Base-by-base conservation (phyloP, 306 rosid species). In the Gynostemma pentaphyllum region DNA sequence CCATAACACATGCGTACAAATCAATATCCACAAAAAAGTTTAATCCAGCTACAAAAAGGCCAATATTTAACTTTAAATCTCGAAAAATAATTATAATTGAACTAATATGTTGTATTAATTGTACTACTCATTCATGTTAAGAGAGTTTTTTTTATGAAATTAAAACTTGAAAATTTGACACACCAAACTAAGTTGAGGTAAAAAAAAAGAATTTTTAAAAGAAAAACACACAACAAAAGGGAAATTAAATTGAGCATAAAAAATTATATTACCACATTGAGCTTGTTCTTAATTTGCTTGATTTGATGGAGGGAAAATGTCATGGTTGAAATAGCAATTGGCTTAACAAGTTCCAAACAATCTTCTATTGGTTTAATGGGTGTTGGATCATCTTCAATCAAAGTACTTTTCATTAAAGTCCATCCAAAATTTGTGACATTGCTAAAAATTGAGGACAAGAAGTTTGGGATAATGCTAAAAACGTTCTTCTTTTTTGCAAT, bases 241-340 rank as follows among this genome's bases (percentile, higher is more conserved):
- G 42, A 9, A 39, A 39, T 5, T 5, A 39, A 4, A 50, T n/a
- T n/a, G n/a, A n/a, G n/a, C n/a, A 44, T 15, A 13, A 9, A 15
- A 14, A 10, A 8, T 62, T 44, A 26, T 53, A 72, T 37, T 73
- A 86, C 90, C 86, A 78, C 86, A 44, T 81, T 78, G 63, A 84
- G 90, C 34, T 72, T 84, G 46, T 68, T 44, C 68, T 82, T 84
- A 64, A 84, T 80, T 37, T 68, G 66, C 44, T 80, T 82, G 75
- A 84, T 74, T 6, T 62, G 78, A 15, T 84, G 78, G 54, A 84
- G 70, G 5, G 86, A 72, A 64, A 84, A 76, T 1, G 66, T 40
- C 49, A 78, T 37, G 34, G 62, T 78, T 36, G 86, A 64, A 36
- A 81, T 70, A 7, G 74, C 27, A 37, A 81, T 52, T 0, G 90